Evolutionary conservation across 129 eudicot genomes (phyloP).

Genomic region (Pulicaria dysenterica): DNA sequence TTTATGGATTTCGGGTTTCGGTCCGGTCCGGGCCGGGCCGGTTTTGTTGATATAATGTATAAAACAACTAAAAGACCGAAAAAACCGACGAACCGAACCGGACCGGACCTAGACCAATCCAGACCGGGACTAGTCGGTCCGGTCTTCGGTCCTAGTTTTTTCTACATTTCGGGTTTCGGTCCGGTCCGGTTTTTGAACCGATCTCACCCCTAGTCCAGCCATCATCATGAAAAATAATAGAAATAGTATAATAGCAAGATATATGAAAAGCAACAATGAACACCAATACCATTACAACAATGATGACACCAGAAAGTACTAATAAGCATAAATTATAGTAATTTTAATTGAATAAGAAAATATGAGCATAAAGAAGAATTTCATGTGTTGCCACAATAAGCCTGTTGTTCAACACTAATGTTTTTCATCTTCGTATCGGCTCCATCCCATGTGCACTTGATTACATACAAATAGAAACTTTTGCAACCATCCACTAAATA

Average conservation of each 20-base stretch:
- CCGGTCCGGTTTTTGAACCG: no score
- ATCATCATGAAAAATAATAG: background rate
- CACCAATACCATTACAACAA: constrained; percentile 2
- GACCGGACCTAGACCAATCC: no score
- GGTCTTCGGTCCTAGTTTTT: no score
- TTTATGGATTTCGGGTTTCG: no score
- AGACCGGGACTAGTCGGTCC: no score
- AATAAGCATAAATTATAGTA: background rate
- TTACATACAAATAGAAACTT: constrained; percentile 2
- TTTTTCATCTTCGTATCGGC: constrained; percentile 1
- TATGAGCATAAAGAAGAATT: constrained; percentile 2
- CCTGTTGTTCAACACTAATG: background rate
- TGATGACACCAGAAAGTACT: background rate
- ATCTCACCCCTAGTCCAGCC: background rate
- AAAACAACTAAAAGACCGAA: no score
- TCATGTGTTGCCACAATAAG: background rate
- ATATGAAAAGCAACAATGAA: background rate
- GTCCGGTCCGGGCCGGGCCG: no score
- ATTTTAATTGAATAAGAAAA: background rate
- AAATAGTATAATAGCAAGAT: background rate
- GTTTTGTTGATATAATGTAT: no score
- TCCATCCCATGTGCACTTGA: background rate
- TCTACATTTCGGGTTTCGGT: no score
- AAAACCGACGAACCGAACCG: no score
- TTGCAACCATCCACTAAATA: constrained; percentile 2